Conservation (phyloP, 208 protist species). For the Leishmania aethiopica region DNA sequence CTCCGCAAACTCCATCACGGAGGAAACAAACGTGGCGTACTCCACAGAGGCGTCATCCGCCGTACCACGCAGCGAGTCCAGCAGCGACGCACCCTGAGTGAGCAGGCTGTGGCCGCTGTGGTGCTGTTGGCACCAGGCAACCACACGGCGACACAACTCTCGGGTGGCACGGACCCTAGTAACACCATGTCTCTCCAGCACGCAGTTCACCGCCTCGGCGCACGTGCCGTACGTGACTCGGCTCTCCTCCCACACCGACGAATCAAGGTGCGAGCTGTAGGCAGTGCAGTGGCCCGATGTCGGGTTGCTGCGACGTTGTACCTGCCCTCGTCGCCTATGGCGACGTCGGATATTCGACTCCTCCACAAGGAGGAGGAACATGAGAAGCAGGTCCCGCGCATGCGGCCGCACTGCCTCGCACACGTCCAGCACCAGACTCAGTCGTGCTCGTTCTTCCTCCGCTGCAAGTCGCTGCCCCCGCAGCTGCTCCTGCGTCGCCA, state of each 20-base stretch:
- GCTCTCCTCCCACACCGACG: slow-evolving; percentile 16
- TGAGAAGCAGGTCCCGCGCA: slow-evolving; percentile 52
- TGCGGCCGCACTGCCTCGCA: slow-evolving; percentile 52
- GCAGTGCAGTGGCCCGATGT: not conserved
- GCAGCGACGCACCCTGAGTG: not conserved
- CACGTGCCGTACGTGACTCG: slow-evolving; percentile 39
- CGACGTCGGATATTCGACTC: slow-evolving; percentile 20
- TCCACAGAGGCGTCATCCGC: slow-evolving; percentile 21
- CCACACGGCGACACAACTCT: slow-evolving; percentile 36
- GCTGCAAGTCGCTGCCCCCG: slow-evolving; percentile 14
- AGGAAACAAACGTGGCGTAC: slow-evolving; percentile 37
- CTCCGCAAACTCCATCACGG: slow-evolving; percentile 28
- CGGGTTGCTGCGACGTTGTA: not conserved
- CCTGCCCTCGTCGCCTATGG: not conserved
- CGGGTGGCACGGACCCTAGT: slow-evolving; percentile 32
- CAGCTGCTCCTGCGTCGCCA: slow-evolving; percentile 17
- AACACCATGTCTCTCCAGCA: slow-evolving; percentile 57
- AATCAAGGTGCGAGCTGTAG: not conserved
- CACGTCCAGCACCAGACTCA: slow-evolving; percentile 41
- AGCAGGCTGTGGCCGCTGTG: not conserved
- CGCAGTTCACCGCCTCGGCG: slow-evolving; percentile 59
- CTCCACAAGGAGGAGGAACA: slow-evolving; percentile 45
- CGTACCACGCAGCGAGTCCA: slow-evolving; percentile 5
- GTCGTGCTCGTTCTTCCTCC: slow-evolving; percentile 33
- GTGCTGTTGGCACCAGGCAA: slow-evolving; percentile 16